Evolutionary conservation across 2,329 filamentous ascomycete genomes (phyloP).

Genomic region (Colletotrichum trifolii): DNA sequence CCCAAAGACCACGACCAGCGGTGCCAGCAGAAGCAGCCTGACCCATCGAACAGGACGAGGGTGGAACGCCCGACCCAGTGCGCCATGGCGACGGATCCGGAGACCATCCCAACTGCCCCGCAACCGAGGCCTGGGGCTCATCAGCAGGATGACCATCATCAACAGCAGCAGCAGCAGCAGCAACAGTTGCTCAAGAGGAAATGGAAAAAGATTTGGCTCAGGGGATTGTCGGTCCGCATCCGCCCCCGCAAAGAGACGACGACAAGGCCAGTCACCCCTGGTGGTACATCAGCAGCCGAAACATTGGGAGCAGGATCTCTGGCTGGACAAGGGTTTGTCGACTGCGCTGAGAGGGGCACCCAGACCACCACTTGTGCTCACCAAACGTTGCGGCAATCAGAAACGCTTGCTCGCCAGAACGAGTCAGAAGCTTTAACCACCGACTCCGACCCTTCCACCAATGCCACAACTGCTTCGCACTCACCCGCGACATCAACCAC

Average conservation of each 20-base stretch:
- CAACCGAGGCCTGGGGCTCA: neutral
- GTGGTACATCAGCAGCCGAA: neutral
- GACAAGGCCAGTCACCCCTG: constrained; percentile 2
- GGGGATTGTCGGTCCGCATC: constrained; percentile 29
- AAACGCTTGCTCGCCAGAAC: constrained; percentile 14
- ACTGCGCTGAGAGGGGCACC: constrained; percentile 28
- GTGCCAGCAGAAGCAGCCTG: neutral
- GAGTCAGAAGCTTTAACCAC: constrained; percentile 18
- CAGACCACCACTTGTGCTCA: constrained; percentile 16
- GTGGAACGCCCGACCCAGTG: constrained; percentile 19
- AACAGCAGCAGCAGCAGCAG: constrained; percentile 5
- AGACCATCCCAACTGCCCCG: constrained; percentile 4
- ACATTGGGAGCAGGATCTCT: neutral
- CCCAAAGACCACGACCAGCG: neutral
- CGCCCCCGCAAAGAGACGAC: constrained; percentile 24
- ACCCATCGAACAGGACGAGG: constrained; percentile 10
- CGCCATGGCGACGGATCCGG: constrained; percentile 28
- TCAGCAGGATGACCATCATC: constrained; percentile 1
- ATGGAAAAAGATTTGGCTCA: constrained; percentile 30
- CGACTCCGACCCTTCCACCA: constrained; percentile 25
- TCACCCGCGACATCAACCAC: constrained; percentile 29
- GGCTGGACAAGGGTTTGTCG: neutral
- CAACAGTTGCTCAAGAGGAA: constrained; percentile 29
- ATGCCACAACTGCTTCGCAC: constrained; percentile 19
- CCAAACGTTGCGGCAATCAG: constrained; percentile 23